A percentile compares a stretch with the other conserved stretches of the same genome.
Evolutionary conservation across 768 basidiomycete species (phyloP).

Genomic region (Xanthoconium purpureum): DNA sequence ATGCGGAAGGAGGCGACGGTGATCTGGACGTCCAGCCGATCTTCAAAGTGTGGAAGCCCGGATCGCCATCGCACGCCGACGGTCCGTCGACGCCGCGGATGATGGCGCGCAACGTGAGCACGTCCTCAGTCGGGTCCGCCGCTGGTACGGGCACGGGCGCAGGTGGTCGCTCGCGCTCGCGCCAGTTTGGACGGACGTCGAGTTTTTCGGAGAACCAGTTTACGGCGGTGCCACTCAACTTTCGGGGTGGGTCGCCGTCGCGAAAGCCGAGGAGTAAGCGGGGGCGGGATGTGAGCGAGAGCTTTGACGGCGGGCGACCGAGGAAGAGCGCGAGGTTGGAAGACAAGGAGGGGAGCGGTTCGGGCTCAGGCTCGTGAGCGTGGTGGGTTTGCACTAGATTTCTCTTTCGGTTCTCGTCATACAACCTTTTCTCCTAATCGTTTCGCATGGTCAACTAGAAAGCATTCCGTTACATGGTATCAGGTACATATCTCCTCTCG

Average conservation of each 20-base stretch:
- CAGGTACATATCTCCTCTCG: background rate
- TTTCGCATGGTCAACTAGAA: background rate
- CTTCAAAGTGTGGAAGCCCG: slow-evolving; percentile 2
- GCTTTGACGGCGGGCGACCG: slow-evolving; percentile 13
- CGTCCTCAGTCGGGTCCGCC: slow-evolving; percentile 4
- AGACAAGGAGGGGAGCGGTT: background rate
- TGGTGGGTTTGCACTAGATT: no score
- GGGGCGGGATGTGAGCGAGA: slow-evolving; percentile 16
- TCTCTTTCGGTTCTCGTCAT: no score
- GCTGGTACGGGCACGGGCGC: background rate
- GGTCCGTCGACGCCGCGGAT: slow-evolving; percentile 32
- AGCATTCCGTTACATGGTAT: slow-evolving; percentile 3
- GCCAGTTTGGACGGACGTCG: slow-evolving; percentile 27
- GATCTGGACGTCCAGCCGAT: slow-evolving; percentile 29
- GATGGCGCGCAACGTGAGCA: slow-evolving; percentile 16
- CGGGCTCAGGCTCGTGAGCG: no score
- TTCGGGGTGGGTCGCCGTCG: slow-evolving; percentile 29
- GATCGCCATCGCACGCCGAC: background rate
- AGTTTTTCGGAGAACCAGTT: slow-evolving; percentile 43
- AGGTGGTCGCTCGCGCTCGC: background rate
- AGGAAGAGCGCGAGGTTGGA: slow-evolving; percentile 21
- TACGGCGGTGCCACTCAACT: slow-evolving; percentile 42
- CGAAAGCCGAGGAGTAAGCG: slow-evolving; percentile 30
- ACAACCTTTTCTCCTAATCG: no score
- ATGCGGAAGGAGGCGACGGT: background rate